These are phyloP conservation scores for Podaxis sp. DNA, from an alignment of 768 basidiomycete species.

Conservation along the genomic window DNA sequence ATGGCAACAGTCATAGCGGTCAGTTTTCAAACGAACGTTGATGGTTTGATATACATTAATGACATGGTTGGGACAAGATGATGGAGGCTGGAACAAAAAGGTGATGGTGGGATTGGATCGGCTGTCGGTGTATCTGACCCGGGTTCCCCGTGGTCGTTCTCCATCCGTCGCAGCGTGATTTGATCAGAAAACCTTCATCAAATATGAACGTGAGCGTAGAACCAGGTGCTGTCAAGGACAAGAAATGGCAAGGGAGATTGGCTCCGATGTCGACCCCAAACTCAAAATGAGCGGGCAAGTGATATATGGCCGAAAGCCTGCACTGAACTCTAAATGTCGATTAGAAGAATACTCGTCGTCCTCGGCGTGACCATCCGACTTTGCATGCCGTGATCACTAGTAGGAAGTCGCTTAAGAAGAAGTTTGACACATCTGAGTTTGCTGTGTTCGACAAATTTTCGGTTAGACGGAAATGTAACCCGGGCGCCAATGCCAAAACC, in stretches of 20 bases:
- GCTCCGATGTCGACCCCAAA: background rate
- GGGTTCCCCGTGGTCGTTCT: background rate
- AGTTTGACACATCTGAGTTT: background rate
- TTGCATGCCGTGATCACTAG: background rate
- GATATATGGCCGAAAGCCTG: background rate
- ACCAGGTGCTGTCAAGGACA: background rate
- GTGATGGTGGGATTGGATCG: slow-evolving; percentile 18
- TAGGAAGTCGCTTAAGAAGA: background rate
- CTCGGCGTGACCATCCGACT: background rate
- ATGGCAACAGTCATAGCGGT: background rate
- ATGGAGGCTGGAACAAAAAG: background rate
- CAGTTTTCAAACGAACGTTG: background rate
- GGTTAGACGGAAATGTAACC: background rate
- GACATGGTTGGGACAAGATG: background rate
- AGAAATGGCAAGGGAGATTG: background rate
- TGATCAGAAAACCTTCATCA: background rate
- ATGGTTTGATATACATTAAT: background rate
- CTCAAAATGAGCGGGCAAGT: background rate
- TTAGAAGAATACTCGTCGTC: background rate
- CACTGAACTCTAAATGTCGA: background rate
- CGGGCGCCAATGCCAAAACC: background rate
- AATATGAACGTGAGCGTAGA: background rate
- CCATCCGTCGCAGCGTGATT: background rate
- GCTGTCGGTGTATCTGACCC: slow-evolving; percentile 11
- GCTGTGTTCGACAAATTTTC: slow-evolving; percentile 6